Percentiles rank a stretch among this genome's conserved stretches.
Conservation (phyloP, 208 protist genomes). For the Trichomonas tenax region DNA sequence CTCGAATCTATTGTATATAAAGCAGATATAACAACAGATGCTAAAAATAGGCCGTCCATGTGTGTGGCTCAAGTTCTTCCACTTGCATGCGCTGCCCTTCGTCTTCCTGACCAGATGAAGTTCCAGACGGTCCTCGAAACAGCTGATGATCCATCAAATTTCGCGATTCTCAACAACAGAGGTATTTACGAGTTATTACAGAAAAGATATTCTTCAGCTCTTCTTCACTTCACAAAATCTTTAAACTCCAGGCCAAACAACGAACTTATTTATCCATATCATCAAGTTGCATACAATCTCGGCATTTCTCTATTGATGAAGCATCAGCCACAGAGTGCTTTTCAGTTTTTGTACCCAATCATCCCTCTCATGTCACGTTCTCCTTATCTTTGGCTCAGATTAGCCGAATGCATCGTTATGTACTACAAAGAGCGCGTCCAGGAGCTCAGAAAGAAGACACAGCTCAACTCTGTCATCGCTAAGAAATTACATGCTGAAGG, state of each 20-base stretch:
- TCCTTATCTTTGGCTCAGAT: not conserved
- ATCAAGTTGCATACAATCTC: not conserved
- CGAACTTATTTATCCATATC: not conserved
- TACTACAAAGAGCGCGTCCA: not conserved
- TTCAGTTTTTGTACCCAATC: not conserved
- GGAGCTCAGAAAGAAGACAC: not conserved
- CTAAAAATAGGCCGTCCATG: not conserved
- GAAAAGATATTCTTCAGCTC: not conserved
- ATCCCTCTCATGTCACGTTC: not conserved
- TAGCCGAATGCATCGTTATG: not conserved
- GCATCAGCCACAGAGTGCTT: not conserved
- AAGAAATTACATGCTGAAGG: not conserved
- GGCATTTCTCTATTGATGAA: not conserved
- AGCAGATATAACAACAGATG: not conserved
- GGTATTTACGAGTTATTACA: not conserved
- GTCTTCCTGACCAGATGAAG: not conserved
- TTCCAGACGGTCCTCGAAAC: not conserved
- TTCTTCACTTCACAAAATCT: not conserved
- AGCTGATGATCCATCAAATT: not conserved
- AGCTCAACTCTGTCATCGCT: not conserved
- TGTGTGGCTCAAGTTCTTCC: not conserved
- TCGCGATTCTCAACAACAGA: not conserved
- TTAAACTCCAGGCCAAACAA: not conserved
- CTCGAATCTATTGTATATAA: not conserved
- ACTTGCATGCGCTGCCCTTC: not conserved